A percentile compares a stretch with the other conserved stretches of the same genome.
Conservation (phyloP, 1,284 basidiomycete species). For the Ceratobasidium sp. region DNA sequence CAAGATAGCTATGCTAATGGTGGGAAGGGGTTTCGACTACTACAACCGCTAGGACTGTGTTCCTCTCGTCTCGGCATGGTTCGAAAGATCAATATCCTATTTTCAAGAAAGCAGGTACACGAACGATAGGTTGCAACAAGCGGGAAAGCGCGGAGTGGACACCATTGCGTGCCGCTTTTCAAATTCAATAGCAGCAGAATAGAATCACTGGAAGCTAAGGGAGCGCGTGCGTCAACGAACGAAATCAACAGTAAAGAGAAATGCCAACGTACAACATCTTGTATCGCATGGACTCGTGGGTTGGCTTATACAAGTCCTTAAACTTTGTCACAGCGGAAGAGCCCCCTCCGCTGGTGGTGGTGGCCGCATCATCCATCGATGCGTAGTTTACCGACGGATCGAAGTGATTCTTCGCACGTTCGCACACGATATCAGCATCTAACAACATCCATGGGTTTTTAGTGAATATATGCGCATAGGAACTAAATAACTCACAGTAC, state of each 20-base stretch:
- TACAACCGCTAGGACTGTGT: too few species aligned
- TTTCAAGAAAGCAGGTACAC: too few species aligned
- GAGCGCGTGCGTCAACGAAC: neutral
- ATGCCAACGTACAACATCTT: slow-evolving; percentile 3
- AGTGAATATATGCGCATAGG: slow-evolving; percentile 63
- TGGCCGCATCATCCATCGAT: neutral
- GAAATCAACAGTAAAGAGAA: too few species aligned
- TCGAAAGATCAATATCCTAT: too few species aligned
- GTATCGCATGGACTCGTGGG: neutral
- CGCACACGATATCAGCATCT: slow-evolving; percentile 87
- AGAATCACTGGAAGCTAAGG: slow-evolving; percentile 35
- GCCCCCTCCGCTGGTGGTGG: neutral
- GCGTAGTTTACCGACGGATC: slow-evolving; percentile 61
- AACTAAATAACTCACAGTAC: slow-evolving; percentile 53
- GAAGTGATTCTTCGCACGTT: slow-evolving; percentile 83
- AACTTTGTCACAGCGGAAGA: neutral
- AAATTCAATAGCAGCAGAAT: neutral
- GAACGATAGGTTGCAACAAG: too few species aligned
- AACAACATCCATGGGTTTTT: too few species aligned
- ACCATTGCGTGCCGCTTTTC: slow-evolving; percentile 39
- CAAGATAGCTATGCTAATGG: too few species aligned
- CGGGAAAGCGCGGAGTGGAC: too few species aligned
- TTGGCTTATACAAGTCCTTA: neutral
- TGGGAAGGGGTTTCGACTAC: too few species aligned
- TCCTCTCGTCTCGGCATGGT: too few species aligned